These are phyloP conservation scores for Globisporangium polare DNA, from an alignment of 352 stramenopile genomes.

Conservation along the genomic window DNA sequence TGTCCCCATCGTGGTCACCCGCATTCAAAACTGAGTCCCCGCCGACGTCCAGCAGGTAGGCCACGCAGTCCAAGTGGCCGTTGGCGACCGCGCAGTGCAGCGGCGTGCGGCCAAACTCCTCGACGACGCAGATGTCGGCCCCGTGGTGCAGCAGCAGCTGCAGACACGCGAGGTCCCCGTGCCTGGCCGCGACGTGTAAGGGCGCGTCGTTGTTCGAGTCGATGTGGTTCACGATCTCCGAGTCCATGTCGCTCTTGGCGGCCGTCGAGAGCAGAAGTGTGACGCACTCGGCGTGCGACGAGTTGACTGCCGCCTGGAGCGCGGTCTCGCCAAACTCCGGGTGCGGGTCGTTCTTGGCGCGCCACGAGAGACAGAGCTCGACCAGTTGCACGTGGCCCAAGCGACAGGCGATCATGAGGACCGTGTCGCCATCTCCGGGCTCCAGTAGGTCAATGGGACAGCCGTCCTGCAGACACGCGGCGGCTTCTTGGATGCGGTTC, in stretches of 20 bases:
- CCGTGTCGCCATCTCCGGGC: slow-evolving; percentile 61
- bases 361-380: slow-evolving; percentile 65
- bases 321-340: slow-evolving; percentile 83
- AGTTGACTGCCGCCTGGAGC: slow-evolving; percentile 71
- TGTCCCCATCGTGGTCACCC: slow-evolving; percentile 71
- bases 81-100: slow-evolving; percentile 68
- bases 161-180: slow-evolving; percentile 68
- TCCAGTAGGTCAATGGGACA: slow-evolving; percentile 79
- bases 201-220: slow-evolving; percentile 76
- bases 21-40: slow-evolving; percentile 79
- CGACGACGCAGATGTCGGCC: slow-evolving; percentile 78
- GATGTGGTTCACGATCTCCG: slow-evolving; percentile 86
- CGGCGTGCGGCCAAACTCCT: slow-evolving; percentile 77
- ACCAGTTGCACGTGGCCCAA: slow-evolving; percentile 56
- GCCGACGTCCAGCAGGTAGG: slow-evolving; percentile 81
- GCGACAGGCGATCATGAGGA: slow-evolving; percentile 77
- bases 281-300: slow-evolving; percentile 53
- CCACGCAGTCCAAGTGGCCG: slow-evolving; percentile 61
- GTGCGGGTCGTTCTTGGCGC: slow-evolving; percentile 84
- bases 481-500: slow-evolving; percentile 36
- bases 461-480: slow-evolving; percentile 47
- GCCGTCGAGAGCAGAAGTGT: slow-evolving; percentile 60
- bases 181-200: slow-evolving; percentile 67
- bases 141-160: slow-evolving; percentile 75
- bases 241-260: slow-evolving; percentile 83